A percentile compares a stretch with the other conserved stretches of the same genome.
Evolutionary conservation across 2,329 filamentous ascomycete species (phyloP).

Genomic region (Ceratocystis cacaofunesta): DNA sequence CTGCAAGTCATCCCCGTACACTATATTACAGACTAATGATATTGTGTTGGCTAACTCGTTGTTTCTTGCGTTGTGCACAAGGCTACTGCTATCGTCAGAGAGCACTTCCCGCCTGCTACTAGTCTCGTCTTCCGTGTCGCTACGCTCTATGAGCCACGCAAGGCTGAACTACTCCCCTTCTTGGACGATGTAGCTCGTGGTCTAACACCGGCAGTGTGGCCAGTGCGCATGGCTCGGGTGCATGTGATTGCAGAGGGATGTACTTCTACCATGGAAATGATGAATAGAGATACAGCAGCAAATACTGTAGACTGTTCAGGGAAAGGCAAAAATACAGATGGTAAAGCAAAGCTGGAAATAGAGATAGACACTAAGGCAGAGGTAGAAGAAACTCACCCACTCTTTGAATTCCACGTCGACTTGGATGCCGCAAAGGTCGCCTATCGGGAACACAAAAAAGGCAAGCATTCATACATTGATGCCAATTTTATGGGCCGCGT

Average conservation of each 20-base stretch:
- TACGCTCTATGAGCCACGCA: slow-evolving; percentile 35
- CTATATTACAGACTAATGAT: not conserved
- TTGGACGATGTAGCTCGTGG: slow-evolving; percentile 27
- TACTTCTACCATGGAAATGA: not conserved
- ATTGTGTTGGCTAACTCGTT: not conserved
- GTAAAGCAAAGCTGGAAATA: no score
- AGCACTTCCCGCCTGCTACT: slow-evolving; percentile 12
- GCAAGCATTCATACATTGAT: slow-evolving; percentile 34
- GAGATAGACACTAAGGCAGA: not conserved
- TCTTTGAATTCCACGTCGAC: slow-evolving; percentile 26
- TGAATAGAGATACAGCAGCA: no score
- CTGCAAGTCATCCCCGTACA: not conserved
- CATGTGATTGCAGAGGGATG: slow-evolving; percentile 23
- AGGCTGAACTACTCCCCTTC: slow-evolving; percentile 32
- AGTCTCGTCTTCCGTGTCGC: slow-evolving; percentile 33
- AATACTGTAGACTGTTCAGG: not conserved
- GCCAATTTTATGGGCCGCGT: slow-evolving; percentile 33
- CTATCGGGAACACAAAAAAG: slow-evolving; percentile 24
- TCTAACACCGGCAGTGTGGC: slow-evolving; percentile 18
- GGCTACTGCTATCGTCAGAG: slow-evolving; percentile 9
- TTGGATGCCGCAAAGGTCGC: slow-evolving; percentile 21
- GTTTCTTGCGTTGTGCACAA: not conserved
- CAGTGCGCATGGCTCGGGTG: slow-evolving; percentile 28
- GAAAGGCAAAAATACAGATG: not conserved
- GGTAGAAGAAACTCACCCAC: slow-evolving; percentile 17